Conservation (phyloP, 805 yeast genomes). For the Pichia membranifaciens region DNA sequence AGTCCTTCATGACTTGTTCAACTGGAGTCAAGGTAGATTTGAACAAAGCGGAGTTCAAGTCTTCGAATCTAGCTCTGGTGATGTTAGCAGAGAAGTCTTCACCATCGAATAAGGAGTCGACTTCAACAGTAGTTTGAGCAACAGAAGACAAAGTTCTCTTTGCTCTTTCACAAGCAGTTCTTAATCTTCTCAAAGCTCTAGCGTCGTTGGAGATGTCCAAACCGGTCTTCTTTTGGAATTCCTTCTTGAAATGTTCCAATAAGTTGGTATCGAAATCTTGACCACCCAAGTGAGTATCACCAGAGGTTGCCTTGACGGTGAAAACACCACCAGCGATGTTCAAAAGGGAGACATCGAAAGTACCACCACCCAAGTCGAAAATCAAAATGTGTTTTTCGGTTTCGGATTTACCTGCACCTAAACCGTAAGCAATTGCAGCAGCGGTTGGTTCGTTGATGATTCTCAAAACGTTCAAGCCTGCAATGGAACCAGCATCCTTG, state of each 20-base stretch:
- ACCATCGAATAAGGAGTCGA: slow-evolving; percentile 92
- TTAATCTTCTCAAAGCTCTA: slow-evolving; percentile 95
- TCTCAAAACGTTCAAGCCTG: slow-evolving; percentile 73
- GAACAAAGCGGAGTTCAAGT: slow-evolving; percentile 86
- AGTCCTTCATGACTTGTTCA: slow-evolving; percentile 90
- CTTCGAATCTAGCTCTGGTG: slow-evolving; percentile 98
- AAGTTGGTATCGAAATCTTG: slow-evolving; percentile 97
- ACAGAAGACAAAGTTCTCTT: slow-evolving; percentile 97
- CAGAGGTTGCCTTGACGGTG: slow-evolving; percentile 97
- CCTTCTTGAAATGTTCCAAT: slow-evolving; percentile 86
- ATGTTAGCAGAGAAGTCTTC: slow-evolving; percentile 89
- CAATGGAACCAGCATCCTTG: slow-evolving; percentile 76
- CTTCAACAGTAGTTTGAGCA: slow-evolving; percentile 93
- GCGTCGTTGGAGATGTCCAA: slow-evolving; percentile 84
- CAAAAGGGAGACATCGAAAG: slow-evolving; percentile 92
- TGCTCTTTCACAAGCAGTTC: slow-evolving; percentile 99
- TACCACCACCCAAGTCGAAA: slow-evolving; percentile 98
- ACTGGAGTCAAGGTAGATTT: slow-evolving; percentile 92
- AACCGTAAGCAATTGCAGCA: slow-evolving; percentile 98
- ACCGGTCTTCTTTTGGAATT: slow-evolving; percentile 89
- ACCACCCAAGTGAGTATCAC: slow-evolving; percentile 99
- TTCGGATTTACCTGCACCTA: slow-evolving; percentile 80
- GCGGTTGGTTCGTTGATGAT: slow-evolving; percentile 86
- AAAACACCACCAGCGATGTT: slow-evolving; percentile 94
- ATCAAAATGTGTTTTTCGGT: slow-evolving; percentile 85